phyloP scores from a whole-genome alignment of 768 basidiomycete genomes.

The Termitomyces sp. region DNA sequence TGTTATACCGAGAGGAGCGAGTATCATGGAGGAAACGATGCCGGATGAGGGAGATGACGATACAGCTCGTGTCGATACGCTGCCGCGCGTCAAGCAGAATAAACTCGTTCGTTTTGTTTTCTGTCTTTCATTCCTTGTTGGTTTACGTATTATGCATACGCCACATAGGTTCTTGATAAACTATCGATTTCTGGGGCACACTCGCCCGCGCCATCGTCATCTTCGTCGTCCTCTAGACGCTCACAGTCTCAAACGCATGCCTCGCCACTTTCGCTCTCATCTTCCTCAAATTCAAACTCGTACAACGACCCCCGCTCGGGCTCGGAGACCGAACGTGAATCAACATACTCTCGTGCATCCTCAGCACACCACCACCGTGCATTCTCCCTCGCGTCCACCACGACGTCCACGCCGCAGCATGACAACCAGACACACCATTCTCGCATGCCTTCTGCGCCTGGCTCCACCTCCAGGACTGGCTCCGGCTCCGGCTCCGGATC shows the following conservation, averaged over 20 bases:
- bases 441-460: slow-evolving; percentile 44
- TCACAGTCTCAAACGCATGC: slow-evolving; percentile 25
- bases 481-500: slow-evolving; percentile 1
- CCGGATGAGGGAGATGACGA: slow-evolving; percentile 47
- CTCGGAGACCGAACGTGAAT: slow-evolving; percentile 80
- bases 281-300: slow-evolving; percentile 20
- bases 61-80: not conserved
- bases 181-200: slow-evolving; percentile 25
- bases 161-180: slow-evolving; percentile 55
- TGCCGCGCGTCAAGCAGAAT: not conserved
- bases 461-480: not conserved
- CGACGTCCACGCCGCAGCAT: not conserved
- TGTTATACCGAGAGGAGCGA: slow-evolving; percentile 15
- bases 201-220: slow-evolving; percentile 50
- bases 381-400: slow-evolving; percentile 1
- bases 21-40: slow-evolving; percentile 45
- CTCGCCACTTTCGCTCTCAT: slow-evolving; percentile 21
- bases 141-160: slow-evolving; percentile 5
- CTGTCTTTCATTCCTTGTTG: slow-evolving; percentile 11
- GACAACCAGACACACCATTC: slow-evolving; percentile 20
- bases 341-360: slow-evolving; percentile 13
- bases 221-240: slow-evolving; percentile 32
- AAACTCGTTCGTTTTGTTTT: slow-evolving; percentile 1
- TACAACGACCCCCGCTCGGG: slow-evolving; percentile 45
- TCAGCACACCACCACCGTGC: slow-evolving; percentile 4